A percentile compares a stretch with the other conserved stretches of the same genome.
phyloP scores from a whole-genome alignment of 805 yeast genomes.

The Yarrowia sp. region DNA sequence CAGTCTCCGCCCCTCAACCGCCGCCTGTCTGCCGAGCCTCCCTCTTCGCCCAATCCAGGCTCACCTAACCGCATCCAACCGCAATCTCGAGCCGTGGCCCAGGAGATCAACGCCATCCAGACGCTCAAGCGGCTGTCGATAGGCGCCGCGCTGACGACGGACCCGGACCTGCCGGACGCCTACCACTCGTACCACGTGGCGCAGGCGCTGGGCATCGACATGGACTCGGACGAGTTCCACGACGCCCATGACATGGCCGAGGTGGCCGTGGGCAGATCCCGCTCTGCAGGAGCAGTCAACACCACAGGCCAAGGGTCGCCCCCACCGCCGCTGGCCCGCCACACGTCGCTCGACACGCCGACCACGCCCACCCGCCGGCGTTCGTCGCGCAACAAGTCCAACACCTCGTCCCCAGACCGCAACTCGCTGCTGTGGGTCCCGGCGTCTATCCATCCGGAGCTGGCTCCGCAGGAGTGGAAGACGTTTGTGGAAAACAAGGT shows the following conservation, averaged over 20 bases:
- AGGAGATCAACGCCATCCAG: conserved; percentile 53
- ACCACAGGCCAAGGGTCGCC: neutral
- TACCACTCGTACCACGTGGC: conserved; percentile 33
- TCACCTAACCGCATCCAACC: conserved; percentile 40
- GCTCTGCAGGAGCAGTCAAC: neutral
- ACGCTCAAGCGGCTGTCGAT: conserved; percentile 53
- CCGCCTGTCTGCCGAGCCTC: conserved; percentile 8
- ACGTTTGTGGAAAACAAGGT: conserved; percentile 53
- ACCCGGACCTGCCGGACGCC: conserved; percentile 52
- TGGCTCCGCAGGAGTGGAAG: conserved; percentile 84
- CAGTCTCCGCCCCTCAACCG: conserved; percentile 34
- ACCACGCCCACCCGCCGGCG: conserved; percentile 26
- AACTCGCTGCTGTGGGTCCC: conserved; percentile 84
- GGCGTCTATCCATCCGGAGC: conserved; percentile 89
- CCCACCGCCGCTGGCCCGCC: conserved; percentile 6
- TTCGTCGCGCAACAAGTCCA: conserved; percentile 38
- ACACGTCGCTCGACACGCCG: conserved; percentile 34
- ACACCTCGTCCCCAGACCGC: conserved; percentile 42
- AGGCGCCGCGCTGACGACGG: conserved; percentile 51
- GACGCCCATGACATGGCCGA: neutral
- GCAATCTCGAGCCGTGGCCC: conserved; percentile 50
- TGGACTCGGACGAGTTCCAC: conserved; percentile 25
- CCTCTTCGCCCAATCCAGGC: conserved; percentile 9
- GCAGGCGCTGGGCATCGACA: conserved; percentile 34
- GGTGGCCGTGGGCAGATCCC: conserved; percentile 3